Conservation (phyloP, 257 asterid genomes). For the Petunia axillaris region DNA sequence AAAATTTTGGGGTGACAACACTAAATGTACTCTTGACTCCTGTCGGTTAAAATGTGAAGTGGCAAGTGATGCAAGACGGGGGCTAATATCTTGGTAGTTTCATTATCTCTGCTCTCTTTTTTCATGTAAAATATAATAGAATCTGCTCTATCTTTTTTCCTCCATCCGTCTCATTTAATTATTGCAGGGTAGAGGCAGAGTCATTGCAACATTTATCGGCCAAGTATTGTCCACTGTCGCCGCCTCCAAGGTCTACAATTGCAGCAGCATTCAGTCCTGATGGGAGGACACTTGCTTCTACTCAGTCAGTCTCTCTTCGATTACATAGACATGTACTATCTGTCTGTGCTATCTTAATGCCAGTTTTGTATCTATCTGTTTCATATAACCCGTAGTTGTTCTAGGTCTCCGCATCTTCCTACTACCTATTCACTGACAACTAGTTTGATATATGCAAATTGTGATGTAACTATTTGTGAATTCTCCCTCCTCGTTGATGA, state of each 20-base stretch:
- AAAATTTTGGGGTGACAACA: conserved; percentile 68
- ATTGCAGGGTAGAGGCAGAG: conserved; percentile 87
- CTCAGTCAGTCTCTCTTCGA: conserved; percentile 60
- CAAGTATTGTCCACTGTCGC: conserved; percentile 80
- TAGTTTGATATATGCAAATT: neutral
- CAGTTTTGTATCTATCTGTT: conserved; percentile 9
- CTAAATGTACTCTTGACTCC: conserved; percentile 49
- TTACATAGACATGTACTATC: conserved; percentile 9
- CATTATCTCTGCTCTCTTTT: conserved; percentile 1
- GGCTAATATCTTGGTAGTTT: conserved; percentile 83
- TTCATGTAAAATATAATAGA: neutral
- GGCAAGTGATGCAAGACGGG: conserved; percentile 77
- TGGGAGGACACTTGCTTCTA: conserved; percentile 91
- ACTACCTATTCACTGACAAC: conserved; percentile 7
- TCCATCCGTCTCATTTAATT: conserved; percentile 15
- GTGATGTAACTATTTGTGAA: neutral
- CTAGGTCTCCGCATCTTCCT: conserved; percentile 7
- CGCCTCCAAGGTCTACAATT: conserved; percentile 98
- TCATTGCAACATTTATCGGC: conserved; percentile 81
- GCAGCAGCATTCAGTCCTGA: conserved; percentile 99
- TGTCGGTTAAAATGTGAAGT: conserved; percentile 49
- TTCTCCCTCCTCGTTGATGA: conserved; percentile 12
- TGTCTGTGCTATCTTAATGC: conserved; percentile 24
- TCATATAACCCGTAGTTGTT: neutral
- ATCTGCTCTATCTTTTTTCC: neutral